Conservation (phyloP, 2,329 filamentous ascomycete genomes). For the Aspergillus thermomutatus region DNA sequence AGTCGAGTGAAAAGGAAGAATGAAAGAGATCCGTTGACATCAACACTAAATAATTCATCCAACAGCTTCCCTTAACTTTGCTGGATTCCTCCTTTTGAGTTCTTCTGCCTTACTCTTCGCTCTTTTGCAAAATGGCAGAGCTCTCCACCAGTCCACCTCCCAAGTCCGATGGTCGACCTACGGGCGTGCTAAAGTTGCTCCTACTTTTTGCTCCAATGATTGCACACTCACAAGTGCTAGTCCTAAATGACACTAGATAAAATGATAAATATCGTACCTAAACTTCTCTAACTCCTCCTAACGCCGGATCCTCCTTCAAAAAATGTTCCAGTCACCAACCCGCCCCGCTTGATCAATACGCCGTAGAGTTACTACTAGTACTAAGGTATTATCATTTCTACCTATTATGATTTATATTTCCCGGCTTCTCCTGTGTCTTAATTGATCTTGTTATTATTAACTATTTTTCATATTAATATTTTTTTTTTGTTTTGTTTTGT, state of each 20-base stretch:
- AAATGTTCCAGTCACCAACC: neutral
- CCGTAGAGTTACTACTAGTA: neutral
- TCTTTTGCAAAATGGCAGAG: neutral
- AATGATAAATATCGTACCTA: neutral
- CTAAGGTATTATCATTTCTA: neutral
- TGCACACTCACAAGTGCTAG: neutral
- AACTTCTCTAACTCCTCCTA: neutral
- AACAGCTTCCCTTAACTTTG: neutral
- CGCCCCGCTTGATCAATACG: neutral
- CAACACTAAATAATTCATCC: neutral
- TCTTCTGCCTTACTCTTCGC: neutral
- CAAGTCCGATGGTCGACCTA: conserved; percentile 20
- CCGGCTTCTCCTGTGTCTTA: neutral
- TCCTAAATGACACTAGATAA: neutral
- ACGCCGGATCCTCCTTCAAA: neutral
- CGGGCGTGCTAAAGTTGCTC: no score
- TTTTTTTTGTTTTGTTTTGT: neutral
- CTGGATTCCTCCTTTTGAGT: neutral
- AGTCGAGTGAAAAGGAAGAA: neutral
- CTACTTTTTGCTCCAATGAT: no score
- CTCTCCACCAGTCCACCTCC: conserved; percentile 18
- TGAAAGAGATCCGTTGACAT: neutral
- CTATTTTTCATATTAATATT: neutral
- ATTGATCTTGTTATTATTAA: neutral
- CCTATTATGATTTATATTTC: neutral